Evolutionary conservation across 2,329 filamentous ascomycete species (phyloP), one percentile per base, ranked within the genome.

Genomic region (Bipolaris bicolor): DNA sequence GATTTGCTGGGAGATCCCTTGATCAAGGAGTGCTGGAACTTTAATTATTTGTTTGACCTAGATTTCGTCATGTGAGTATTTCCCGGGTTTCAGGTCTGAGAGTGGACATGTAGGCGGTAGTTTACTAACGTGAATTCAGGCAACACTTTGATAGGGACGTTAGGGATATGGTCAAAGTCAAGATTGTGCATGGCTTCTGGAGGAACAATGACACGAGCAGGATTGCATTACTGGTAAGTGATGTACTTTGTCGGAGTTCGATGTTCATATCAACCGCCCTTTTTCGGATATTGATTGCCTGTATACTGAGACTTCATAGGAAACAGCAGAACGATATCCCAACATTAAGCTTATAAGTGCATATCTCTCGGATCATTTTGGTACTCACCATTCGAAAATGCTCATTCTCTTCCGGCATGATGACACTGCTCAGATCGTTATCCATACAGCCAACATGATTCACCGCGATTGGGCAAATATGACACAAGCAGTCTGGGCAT

Each of bases 381-480:
- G 92, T 2, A 97, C 92, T 0, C 92, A 97, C 74, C 92, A 88
- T 69, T 83, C 90, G 11, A 95, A 96, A 76, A 95, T 96, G 90
- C 60, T 96, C 75, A 80, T 96, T n/a, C 76, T 96, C 3, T 81
- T 96, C 60, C 84, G 90, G 5, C 87, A 90, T 72, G 91, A 96
- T 70, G 86, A 89, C 60, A 85, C 83, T 0, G 90, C 89, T 0
- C 90, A 96, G 76, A 79, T 97, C 5, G 77, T 96, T 54, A 92
- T 97, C 29, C 91, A 96, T 66, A 97, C 92, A 0, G 91, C 92
- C 16, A 97, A 97, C 66, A 92, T 96, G 89, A 94, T 96, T n/a
- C 71, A 83, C 3, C 87, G 88, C 53, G 92, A 97, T 73, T 97
- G 92, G 92, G 84, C 82, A 1, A 95, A 95, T 65, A 90, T 96